Evolutionary conservation across 2,329 filamentous ascomycete genomes (phyloP).

Genomic region (Orbilia javanica): DNA sequence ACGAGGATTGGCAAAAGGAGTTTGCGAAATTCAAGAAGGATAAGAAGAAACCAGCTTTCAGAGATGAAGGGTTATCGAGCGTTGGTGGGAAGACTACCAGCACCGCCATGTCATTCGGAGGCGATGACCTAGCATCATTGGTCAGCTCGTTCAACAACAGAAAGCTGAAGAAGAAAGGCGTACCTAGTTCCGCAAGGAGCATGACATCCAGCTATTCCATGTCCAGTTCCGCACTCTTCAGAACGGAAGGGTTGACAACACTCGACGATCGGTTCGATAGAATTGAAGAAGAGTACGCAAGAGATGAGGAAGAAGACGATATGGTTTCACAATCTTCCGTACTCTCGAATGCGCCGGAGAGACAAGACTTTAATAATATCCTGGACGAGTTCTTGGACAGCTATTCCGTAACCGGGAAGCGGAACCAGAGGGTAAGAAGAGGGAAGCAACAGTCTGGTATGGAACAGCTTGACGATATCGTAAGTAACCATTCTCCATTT

Average conservation of each 20-base stretch:
- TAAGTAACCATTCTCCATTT: constrained; percentile 63
- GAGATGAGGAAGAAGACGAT: constrained; percentile 67
- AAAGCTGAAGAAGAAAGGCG: constrained; percentile 84
- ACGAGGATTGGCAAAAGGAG: constrained; percentile 88
- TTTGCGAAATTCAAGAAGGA: constrained; percentile 96
- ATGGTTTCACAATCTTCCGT: constrained; percentile 63
- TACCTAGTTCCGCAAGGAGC: constrained; percentile 74
- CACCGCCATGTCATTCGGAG: constrained; percentile 67
- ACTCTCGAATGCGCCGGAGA: constrained; percentile 61
- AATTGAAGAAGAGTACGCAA: constrained; percentile 82
- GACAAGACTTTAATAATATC: constrained; percentile 86
- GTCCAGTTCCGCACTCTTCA: constrained; percentile 86
- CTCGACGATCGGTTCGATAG: constrained; percentile 91
- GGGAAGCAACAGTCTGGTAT: constrained; percentile 83
- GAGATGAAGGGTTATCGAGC: constrained; percentile 57
- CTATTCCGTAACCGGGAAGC: constrained; percentile 79
- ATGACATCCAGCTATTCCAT: constrained; percentile 89
- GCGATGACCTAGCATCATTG: constrained; percentile 71
- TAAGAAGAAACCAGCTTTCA: constrained; percentile 67
- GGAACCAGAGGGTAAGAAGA: constrained; percentile 77
- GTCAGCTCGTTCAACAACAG: constrained; percentile 54
- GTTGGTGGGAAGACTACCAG: constrained; percentile 61
- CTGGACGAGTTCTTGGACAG: constrained; percentile 91
- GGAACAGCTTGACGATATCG: constrained; percentile 90
- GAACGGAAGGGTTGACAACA: constrained; percentile 86